Conservation (phyloP, 371 early-diverging fungal species). For the Mortierella polycephala region DNA sequence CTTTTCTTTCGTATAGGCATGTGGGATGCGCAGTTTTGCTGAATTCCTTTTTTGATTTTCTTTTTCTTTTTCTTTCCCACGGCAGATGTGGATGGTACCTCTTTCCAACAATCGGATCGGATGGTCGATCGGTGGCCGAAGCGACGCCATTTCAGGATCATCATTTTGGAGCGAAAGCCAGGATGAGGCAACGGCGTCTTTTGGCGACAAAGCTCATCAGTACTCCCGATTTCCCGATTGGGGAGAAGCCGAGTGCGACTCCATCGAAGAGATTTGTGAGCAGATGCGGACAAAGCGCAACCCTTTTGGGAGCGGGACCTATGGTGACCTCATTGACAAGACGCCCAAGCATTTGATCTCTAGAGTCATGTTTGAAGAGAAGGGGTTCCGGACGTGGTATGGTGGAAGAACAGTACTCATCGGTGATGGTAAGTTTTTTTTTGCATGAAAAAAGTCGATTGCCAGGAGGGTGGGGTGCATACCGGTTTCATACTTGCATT, state of each 20-base stretch:
- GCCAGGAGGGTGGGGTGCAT: too few species aligned
- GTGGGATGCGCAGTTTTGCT: too few species aligned
- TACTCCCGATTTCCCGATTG: slow-evolving; percentile 36
- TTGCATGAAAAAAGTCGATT: not conserved
- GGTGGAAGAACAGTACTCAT: slow-evolving; percentile 49
- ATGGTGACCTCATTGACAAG: slow-evolving; percentile 45
- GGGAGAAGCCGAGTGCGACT: slow-evolving; percentile 42
- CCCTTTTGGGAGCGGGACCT: slow-evolving; percentile 47
- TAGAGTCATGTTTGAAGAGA: slow-evolving; percentile 52
- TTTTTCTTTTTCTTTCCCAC: not conserved
- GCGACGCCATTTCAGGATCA: slow-evolving; percentile 23
- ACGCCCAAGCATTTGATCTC: slow-evolving; percentile 41
- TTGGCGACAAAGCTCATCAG: slow-evolving; percentile 16
- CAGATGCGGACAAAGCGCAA: slow-evolving; percentile 37
- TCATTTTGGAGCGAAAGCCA: slow-evolving; percentile 44
- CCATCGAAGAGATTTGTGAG: slow-evolving; percentile 46
- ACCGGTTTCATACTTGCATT: too few species aligned
- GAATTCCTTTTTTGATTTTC: not conserved
- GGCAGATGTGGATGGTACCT: slow-evolving; percentile 53
- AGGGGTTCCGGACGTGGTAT: slow-evolving; percentile 50
- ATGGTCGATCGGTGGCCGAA: slow-evolving; percentile 50
- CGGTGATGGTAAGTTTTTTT: slow-evolving; percentile 44
- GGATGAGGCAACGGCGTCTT: slow-evolving; percentile 35
- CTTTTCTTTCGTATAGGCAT: too few species aligned
- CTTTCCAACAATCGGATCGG: slow-evolving; percentile 43